Conservation (phyloP, 495 filamentous ascomycete genomes). For the Penicillium lagena region DNA sequence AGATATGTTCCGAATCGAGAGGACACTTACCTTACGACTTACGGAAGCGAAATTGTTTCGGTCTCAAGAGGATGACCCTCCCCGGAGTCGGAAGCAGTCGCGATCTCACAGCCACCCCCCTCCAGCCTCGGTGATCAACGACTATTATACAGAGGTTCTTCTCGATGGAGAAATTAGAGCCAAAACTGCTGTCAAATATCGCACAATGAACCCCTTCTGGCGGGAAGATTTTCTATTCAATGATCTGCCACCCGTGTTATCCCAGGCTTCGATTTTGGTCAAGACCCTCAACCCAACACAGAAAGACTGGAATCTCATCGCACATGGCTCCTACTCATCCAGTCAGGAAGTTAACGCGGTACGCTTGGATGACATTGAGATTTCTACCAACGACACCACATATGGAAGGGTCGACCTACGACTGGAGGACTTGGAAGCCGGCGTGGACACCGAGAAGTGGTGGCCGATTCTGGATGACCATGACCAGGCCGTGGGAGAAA, state of each 20-base stretch:
- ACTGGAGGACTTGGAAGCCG: conserved; percentile 73
- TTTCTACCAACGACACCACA: conserved; percentile 50
- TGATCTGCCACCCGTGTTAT: conserved; percentile 75
- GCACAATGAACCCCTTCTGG: conserved; percentile 88
- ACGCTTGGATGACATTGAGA: conserved; percentile 43
- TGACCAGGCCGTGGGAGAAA: conserved; percentile 71
- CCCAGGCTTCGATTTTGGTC: conserved; percentile 72
- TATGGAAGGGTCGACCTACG: conserved; percentile 76
- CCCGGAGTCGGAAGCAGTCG: conserved; percentile 34
- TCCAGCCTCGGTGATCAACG: conserved; percentile 24
- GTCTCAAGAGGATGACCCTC: conserved; percentile 22
- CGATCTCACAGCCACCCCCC: conserved; percentile 26
- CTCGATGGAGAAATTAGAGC: conserved; percentile 85
- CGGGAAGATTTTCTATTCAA: conserved; percentile 83
- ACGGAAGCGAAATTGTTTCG: conserved; percentile 53
- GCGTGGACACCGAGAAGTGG: conserved; percentile 84
- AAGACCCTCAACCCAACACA: conserved; percentile 57
- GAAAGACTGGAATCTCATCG: conserved; percentile 46
- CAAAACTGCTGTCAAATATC: conserved; percentile 74
- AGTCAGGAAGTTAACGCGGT: conserved; percentile 36
- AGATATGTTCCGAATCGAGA: conserved; percentile 64
- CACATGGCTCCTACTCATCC: conserved; percentile 39
- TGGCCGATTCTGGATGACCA: conserved; percentile 72
- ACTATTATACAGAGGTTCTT: conserved; percentile 86
- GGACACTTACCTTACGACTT: conserved; percentile 50